Percentiles rank a stretch among this genome's conserved stretches.
Evolutionary conservation across 768 basidiomycete species (phyloP).

Genomic region (Kwoniella sp.): DNA sequence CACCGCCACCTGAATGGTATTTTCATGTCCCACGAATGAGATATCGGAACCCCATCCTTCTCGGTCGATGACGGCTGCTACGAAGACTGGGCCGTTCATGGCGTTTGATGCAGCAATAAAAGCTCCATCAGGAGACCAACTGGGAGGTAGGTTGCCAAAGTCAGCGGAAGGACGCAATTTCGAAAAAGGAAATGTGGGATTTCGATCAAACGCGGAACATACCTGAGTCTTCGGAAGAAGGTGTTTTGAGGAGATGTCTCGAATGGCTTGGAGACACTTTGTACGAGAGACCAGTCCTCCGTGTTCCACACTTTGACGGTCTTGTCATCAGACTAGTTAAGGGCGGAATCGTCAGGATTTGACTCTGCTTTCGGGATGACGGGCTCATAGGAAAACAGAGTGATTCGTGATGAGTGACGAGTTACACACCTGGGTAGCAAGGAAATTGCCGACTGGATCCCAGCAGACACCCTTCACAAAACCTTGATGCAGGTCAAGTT

Average conservation of each 20-base stretch:
- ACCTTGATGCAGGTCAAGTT: constrained; percentile 85
- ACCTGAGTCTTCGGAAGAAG: constrained; percentile 90
- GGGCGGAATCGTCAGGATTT: neutral
- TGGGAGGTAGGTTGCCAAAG: constrained; percentile 49
- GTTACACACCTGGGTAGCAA: constrained; percentile 75
- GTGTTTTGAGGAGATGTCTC: constrained; percentile 91
- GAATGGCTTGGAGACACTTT: constrained; percentile 85
- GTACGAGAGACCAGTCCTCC: constrained; percentile 82
- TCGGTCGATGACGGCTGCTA: constrained; percentile 90
- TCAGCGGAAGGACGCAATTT: neutral
- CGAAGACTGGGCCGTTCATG: constrained; percentile 96
- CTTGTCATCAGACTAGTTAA: constrained; percentile 78
- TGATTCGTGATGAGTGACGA: no score
- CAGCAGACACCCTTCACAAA: constrained; percentile 99
- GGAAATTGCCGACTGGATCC: constrained; percentile 96
- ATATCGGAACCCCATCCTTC: constrained; percentile 83
- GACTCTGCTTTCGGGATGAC: no score
- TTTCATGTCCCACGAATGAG: constrained; percentile 93
- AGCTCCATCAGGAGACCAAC: constrained; percentile 99
- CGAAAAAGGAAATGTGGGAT: constrained; percentile 18
- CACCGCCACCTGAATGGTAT: constrained; percentile 93
- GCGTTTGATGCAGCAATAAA: constrained; percentile 97
- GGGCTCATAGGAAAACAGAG: no score
- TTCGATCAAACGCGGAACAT: neutral
- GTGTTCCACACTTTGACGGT: constrained; percentile 97